Base-by-base conservation (phyloP, 805 yeast species). In the Candida tallmaniae region DNA sequence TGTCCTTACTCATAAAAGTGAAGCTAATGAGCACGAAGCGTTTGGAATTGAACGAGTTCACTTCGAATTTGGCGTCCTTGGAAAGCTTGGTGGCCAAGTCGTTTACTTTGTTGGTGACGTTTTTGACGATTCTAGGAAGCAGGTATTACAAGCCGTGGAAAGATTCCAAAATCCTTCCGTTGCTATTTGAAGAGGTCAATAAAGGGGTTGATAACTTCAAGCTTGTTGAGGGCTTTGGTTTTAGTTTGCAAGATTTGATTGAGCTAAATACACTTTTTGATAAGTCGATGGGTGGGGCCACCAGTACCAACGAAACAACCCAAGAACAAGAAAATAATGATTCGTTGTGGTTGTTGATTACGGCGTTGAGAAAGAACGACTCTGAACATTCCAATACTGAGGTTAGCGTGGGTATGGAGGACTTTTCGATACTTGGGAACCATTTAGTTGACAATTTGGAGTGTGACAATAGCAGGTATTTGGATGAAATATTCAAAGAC, bases 111-210 rank as follows among this genome's bases (percentile, higher is more conserved):
- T 36, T 35, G 12, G 16, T 41, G 4, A 32, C 29, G 15, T 36
- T 31, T 17, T 13, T 41, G 26, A 32, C 27, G 19, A 58, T 62
- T 17, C 51, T 81, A 14, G 73, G 83, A 5, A 62, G 56, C 12
- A 67, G 74, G 42, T 80, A 78, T 49, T 76, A 76, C 37, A 76
- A 76, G 46, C 80, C 86, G 2, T 77, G 79, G 76, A 69, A 81
- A 55, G 68, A 80, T 52, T 60, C 74, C 24, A 78, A 78, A 46
- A 78, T 82, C 1, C 73, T 71, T 27, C 50, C 51, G 3, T 62
- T 60, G 21, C 46, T 76, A 23, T 45, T 66, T 14, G 56, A 56
- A 16, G 39, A 68, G 7, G 40, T 74, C n/a, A 58, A 42, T 1
- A 51, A 54, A 47, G 11, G 50, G 46, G 15, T 47, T 51, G 31